Evolutionary conservation across 441 rosid species (phyloP), one percentile per base, ranked within the genome.

Genomic region (Monsonia emarginata): DNA sequence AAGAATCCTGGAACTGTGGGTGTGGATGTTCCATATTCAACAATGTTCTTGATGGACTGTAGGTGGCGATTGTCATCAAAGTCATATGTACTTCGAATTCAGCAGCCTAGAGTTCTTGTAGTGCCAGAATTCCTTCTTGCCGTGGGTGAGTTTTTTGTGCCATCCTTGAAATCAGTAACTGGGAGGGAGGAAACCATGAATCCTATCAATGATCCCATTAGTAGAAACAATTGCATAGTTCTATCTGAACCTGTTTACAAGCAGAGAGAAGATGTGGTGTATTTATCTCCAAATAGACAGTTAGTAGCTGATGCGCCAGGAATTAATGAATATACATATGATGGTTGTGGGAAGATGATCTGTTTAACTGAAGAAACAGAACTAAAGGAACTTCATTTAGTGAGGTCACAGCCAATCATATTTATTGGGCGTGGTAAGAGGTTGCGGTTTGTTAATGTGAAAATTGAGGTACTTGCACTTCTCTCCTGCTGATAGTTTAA

Each of bases 101-200:
- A 95, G 82, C 99, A 91, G 73, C 99, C 98, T 58, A 93, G 91
- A 68, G 74, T 95, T 65, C 97, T 95, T 82, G 97, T 87, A 66
- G 99, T 89, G 68, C 99, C 96, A 4, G 99, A 95, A 82, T 95
- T 91, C 81, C 97, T 95, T 78, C 89, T 91, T 59, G 91, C 95
- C 4, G 84, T 95, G 67, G 93, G 93, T 65, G 97, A 89, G 81
- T 95, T 87, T 86, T 91, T 95, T 78, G 97, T 95, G 74, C 99
- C 99, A 57, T 80, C 95, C 65, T 72, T 95, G 81, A 91, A 96
- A 64, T 71, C 86, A 64, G 88, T 95, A 64, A 95, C 96, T 48
- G 98, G 98, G 70, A 87, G 98, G 76, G 97, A 91, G 52, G 98
- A 91, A 80, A 79, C 86, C 10, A 81, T 84, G 88, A 97, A 95